Percentiles rank a stretch among this genome's conserved stretches.
phyloP scores from a whole-genome alignment of 2,329 filamentous ascomycete species.

The Phaeosphaeriaceae sp. region DNA sequence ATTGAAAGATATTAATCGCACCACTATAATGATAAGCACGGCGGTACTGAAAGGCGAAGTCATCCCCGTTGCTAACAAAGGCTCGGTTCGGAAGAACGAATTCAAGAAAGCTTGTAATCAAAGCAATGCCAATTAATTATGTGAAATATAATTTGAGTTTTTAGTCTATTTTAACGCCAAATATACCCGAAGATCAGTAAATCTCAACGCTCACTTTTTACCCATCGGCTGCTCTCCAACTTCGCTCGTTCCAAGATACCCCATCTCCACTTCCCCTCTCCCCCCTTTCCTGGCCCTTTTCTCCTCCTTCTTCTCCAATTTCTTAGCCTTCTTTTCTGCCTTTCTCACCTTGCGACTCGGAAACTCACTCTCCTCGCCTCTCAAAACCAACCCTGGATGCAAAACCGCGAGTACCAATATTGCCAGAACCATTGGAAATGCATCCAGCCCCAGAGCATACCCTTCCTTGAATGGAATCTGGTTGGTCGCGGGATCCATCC shows the following conservation, averaged over 20 bases:
- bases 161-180: no score
- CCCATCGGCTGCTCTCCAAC: no score
- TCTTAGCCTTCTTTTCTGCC: constrained; percentile 25
- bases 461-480: constrained; percentile 58
- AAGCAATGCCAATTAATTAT: no score
- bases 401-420: constrained; percentile 26
- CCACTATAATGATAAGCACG: no score
- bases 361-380: constrained; percentile 34
- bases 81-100: no score
- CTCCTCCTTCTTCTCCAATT: constrained; percentile 11
- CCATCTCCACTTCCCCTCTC: constrained; percentile 1
- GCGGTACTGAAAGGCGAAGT: no score
- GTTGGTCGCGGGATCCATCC: constrained; percentile 50
- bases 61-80: no score
- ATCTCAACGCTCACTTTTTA: background rate
- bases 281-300: constrained; percentile 26
- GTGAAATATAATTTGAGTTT: no score
- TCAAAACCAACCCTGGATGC: constrained; percentile 32
- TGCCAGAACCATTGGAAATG: constrained; percentile 61
- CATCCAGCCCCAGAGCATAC: constrained; percentile 61
- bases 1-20: no score
- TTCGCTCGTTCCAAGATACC: background rate
- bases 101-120: no score
- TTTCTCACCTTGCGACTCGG: constrained; percentile 33
- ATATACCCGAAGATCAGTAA: no score